Percentiles rank a stretch among this genome's conserved stretches.
phyloP scores from a whole-genome alignment of 352 stramenopile species.

The Phytopythium montanum region DNA sequence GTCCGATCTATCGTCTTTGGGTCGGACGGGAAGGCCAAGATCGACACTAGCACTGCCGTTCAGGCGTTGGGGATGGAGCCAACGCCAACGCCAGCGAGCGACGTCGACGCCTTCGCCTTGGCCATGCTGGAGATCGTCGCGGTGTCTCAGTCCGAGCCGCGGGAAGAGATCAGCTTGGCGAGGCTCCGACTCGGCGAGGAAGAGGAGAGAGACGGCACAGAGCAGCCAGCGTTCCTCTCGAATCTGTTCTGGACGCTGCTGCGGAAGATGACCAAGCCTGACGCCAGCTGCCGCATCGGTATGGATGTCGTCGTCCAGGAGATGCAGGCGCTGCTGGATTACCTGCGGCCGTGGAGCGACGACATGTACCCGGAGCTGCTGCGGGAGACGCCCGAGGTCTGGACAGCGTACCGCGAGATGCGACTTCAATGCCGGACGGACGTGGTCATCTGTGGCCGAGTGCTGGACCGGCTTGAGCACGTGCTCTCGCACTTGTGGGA shows the following conservation, averaged over 20 bases:
- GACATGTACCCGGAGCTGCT: slow-evolving; percentile 25
- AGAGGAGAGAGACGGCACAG: not conserved
- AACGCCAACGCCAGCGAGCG: slow-evolving; percentile 8
- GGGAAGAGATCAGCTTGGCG: not conserved
- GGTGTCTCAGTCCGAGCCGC: not conserved
- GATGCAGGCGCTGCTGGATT: slow-evolving; percentile 17
- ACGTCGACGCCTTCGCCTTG: slow-evolving; percentile 17
- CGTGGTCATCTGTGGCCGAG: slow-evolving; percentile 19
- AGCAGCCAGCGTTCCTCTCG: slow-evolving; percentile 4
- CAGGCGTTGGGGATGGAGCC: not conserved
- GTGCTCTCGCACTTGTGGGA: slow-evolving; percentile 25
- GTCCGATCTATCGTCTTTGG: slow-evolving; percentile 11
- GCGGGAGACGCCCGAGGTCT: slow-evolving; percentile 25
- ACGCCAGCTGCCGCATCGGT: slow-evolving; percentile 9
- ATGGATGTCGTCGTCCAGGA: slow-evolving; percentile 18
- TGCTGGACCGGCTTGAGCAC: slow-evolving; percentile 20
- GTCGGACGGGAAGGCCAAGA: slow-evolving; percentile 17
- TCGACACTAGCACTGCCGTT: slow-evolving; percentile 7
- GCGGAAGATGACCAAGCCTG: slow-evolving; percentile 10
- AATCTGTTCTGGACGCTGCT: slow-evolving; percentile 9
- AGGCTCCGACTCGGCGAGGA: not conserved
- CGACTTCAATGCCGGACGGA: slow-evolving; percentile 16
- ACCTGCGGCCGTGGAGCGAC: slow-evolving; percentile 21
- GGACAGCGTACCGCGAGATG: slow-evolving; percentile 21
- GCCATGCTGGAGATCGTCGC: slow-evolving; percentile 10